Conservation (phyloP, 805 yeast genomes). For the Monosporozyma solicola region DNA sequence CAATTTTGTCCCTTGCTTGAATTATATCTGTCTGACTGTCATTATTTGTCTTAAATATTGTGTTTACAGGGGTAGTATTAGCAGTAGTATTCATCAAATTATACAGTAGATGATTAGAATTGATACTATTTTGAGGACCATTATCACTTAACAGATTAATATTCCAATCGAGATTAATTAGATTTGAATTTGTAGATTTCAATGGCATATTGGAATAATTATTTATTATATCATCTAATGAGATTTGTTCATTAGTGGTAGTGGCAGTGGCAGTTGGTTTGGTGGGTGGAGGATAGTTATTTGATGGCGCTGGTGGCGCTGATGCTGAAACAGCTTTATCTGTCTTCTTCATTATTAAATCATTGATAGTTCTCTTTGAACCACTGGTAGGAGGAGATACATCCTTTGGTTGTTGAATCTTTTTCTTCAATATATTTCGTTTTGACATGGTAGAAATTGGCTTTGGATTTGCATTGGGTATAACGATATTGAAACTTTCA, state of each 20-base stretch:
- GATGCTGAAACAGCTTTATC: background rate
- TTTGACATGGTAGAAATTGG: background rate
- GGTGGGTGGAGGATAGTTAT: background rate
- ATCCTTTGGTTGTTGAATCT: background rate
- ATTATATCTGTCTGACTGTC: background rate
- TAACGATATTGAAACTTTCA: slow-evolving; percentile 26
- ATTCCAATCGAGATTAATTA: background rate
- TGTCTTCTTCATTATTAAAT: background rate
- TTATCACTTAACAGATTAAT: background rate
- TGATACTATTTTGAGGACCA: background rate
- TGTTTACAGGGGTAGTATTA: background rate
- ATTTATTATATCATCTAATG: background rate
- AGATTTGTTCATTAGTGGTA: background rate
- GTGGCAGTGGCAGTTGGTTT: background rate
- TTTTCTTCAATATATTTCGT: background rate
- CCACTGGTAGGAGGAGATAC: background rate
- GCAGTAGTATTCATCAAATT: background rate
- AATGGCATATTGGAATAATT: background rate
- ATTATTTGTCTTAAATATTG: background rate
- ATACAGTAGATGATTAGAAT: background rate
- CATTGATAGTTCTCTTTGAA: background rate
- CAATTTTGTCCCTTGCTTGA: background rate
- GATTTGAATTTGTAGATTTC: background rate
- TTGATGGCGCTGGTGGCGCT: background rate
- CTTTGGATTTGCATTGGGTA: slow-evolving; percentile 15